A percentile compares a stretch with the other conserved stretches of the same genome.
These are phyloP conservation scores for Ustilago trichophora DNA, from an alignment of 1,284 basidiomycete genomes.

Conservation along the genomic window DNA sequence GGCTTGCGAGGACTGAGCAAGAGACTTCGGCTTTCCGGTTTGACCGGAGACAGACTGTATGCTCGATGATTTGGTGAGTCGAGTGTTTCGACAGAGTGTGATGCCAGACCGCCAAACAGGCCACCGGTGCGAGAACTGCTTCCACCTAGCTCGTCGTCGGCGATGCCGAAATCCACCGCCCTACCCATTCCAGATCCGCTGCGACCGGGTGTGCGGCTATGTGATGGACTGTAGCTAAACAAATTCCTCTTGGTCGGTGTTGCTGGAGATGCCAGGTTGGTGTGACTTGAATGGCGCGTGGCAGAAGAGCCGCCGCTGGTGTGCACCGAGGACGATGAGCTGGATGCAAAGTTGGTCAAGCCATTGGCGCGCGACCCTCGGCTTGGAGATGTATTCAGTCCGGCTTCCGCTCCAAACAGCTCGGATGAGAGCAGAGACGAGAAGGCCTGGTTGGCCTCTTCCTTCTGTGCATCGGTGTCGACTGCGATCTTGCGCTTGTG, in stretches of 20 bases:
- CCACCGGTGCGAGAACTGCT: conserved; percentile 31
- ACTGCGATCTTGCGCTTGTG: conserved; percentile 56
- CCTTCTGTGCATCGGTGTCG: conserved; percentile 60
- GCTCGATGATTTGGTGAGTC: conserved; percentile 78
- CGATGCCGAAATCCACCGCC: conserved; percentile 42
- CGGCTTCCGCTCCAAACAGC: conserved; percentile 67
- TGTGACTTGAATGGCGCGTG: conserved; percentile 41
- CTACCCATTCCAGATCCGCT: conserved; percentile 38
- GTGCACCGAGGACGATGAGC: conserved; percentile 41
- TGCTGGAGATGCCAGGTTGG: conserved; percentile 36
- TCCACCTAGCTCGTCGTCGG: conserved; percentile 28
- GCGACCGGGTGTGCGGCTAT: conserved; percentile 37
- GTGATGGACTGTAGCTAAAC: conserved; percentile 68
- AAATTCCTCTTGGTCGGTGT: conserved; percentile 68
- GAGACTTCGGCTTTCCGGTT: conserved; percentile 81
- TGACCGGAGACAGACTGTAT: conserved; percentile 89
- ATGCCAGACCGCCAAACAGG: conserved; percentile 49
- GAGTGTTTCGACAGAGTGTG: conserved; percentile 43
- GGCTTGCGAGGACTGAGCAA: conserved; percentile 84
- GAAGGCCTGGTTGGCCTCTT: conserved; percentile 70
- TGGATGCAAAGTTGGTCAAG: conserved; percentile 34
- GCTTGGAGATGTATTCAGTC: conserved; percentile 24
- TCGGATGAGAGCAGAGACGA: conserved; percentile 70
- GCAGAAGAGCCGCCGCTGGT: conserved; percentile 45
- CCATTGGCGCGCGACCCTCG: conserved; percentile 24